These are phyloP conservation scores for Imleria badia DNA, from an alignment of 768 basidiomycete genomes.

Conservation along the genomic window DNA sequence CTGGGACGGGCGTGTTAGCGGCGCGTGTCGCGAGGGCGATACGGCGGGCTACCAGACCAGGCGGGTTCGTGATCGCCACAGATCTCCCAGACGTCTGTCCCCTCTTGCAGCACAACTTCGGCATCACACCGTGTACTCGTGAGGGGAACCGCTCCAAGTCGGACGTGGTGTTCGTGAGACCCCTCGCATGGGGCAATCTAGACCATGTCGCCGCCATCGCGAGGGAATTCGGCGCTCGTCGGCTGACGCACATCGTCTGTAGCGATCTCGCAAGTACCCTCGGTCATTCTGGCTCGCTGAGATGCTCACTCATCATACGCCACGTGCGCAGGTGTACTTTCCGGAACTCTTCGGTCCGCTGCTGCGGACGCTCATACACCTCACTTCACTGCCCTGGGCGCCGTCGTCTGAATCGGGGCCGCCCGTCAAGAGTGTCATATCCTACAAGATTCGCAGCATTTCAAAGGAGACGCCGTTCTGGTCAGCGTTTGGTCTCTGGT, in stretches of 20 bases:
- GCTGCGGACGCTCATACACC: constrained; percentile 67
- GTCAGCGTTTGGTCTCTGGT: constrained; percentile 80
- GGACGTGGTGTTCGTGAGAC: constrained; percentile 39
- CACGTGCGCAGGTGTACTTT: constrained; percentile 69
- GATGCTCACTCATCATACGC: neutral
- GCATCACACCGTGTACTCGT: neutral
- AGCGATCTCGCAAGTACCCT: constrained; percentile 71
- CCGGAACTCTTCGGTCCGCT: constrained; percentile 78
- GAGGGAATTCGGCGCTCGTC: constrained; percentile 33
- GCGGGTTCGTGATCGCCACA: constrained; percentile 49
- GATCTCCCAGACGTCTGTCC: constrained; percentile 76
- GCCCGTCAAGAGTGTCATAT: constrained; percentile 51
- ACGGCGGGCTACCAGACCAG: neutral
- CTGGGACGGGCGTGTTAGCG: constrained; percentile 69
- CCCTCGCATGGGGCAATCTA: constrained; percentile 70
- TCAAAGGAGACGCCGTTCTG: constrained; percentile 75
- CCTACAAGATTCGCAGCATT: constrained; percentile 76
- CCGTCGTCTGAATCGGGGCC: constrained; percentile 4
- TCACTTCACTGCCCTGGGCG: constrained; percentile 56
- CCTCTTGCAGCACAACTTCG: constrained; percentile 45
- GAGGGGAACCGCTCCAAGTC: constrained; percentile 17
- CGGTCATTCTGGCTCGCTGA: neutral
- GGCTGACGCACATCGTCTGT: constrained; percentile 69
- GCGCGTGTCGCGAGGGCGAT: constrained; percentile 48
- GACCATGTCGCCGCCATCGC: constrained; percentile 43